phyloP scores from a whole-genome alignment of 805 yeast species.

The Saccharomyces jurei region DNA sequence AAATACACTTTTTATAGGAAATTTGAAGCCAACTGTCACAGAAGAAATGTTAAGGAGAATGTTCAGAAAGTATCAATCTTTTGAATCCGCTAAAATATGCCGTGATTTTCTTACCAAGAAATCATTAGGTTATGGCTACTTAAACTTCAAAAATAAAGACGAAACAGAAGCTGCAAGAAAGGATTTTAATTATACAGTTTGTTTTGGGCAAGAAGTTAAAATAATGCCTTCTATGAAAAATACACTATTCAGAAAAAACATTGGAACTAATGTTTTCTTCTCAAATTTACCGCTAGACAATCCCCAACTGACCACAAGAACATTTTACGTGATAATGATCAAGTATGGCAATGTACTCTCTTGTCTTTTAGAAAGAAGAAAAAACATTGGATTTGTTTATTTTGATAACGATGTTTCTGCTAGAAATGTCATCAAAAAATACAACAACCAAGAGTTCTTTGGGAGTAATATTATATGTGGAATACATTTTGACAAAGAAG shows the following conservation, averaged over 20 bases:
- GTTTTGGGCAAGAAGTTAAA: slow-evolving; percentile 38
- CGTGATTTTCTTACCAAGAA: slow-evolving; percentile 42
- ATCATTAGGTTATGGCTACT: slow-evolving; percentile 69
- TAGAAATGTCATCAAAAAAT: slow-evolving; percentile 28
- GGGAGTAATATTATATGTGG: slow-evolving; percentile 34
- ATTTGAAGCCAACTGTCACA: slow-evolving; percentile 41
- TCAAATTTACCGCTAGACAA: slow-evolving; percentile 38
- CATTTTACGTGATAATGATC: slow-evolving; percentile 44
- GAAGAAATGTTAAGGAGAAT: slow-evolving; percentile 40
- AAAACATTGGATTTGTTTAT: slow-evolving; percentile 38
- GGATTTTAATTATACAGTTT: slow-evolving; percentile 42
- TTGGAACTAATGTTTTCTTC: slow-evolving; percentile 47
- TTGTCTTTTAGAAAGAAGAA: slow-evolving; percentile 34
- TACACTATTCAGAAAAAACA: slow-evolving; percentile 34
- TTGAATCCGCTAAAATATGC: slow-evolving; percentile 55
- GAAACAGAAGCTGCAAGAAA: slow-evolving; percentile 53
- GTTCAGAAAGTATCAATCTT: slow-evolving; percentile 38
- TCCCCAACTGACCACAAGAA: slow-evolving; percentile 34
- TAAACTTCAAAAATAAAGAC: slow-evolving; percentile 43
- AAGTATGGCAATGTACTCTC: slow-evolving; percentile 40
- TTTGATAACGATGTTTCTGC: slow-evolving; percentile 34
- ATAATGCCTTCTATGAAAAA: slow-evolving; percentile 51
- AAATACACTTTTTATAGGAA: slow-evolving; percentile 34
- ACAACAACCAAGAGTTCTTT: slow-evolving; percentile 26
- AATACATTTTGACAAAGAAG: slow-evolving; percentile 33